Evolutionary conservation across 306 rosid genomes (phyloP), one percentile per base, ranked within the genome.

Genomic region (Fragaria vesca): DNA sequence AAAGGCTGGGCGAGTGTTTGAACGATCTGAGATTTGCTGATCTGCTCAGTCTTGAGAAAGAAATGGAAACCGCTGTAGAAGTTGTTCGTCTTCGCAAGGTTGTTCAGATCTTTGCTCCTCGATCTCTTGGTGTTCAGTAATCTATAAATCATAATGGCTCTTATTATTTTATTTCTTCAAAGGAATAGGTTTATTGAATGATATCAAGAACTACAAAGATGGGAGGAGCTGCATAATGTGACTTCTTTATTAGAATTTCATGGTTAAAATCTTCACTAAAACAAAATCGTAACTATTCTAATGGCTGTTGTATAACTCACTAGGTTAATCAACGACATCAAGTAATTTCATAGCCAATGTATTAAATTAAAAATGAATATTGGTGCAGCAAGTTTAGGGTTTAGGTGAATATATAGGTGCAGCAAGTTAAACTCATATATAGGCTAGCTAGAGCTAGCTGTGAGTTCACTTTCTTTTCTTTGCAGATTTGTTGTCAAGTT

Each of bases 71-170:
- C 17, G 88, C 96, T 8, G 85, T 78, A 13, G 76, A 76, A 73
- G 67, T 74, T 82, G 73, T 94, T 86, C 94, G 97, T 10, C 87
- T 81, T 48, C 92, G 93, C 47, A 94, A 90, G 98, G 94, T 84
- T 38, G 65, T 72, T 43, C 17, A 12, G 20, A 48, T 48, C 54
- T 48, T 69, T 28, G 11, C 12, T 10, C 32, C 4, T 47, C 42
- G 8, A 6, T 50, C 7, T 12, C 24, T 68, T 48, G 45, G 77
- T 18, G 26, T 17, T 43, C 12, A 8, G 1, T 11, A n/a, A 36
- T 32, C 21, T 42, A n/a, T 8, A 21, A 13, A 60, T 26, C 10
- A n/a, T 15, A 8, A 24, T 38, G 42, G 45, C 26, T 30, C 10
- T 57, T 54, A 50, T 21, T 32, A 18, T 21, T 61, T 10, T 9